Evolutionary conservation across 768 basidiomycete genomes (phyloP).

Genomic region (Psilocybe cubensis): DNA sequence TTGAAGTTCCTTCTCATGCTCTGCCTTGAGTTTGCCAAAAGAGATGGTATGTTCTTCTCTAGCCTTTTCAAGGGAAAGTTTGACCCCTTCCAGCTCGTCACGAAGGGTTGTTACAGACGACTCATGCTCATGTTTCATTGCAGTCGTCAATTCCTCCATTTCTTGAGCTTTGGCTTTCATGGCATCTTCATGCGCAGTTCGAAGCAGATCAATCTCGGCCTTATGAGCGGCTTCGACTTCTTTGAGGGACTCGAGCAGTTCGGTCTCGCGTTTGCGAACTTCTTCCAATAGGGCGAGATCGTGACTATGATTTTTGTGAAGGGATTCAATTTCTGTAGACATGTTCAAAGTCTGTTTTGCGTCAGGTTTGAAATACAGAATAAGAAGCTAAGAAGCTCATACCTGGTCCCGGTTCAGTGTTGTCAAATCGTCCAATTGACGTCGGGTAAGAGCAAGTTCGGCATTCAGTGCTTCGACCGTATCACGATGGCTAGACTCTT

Average conservation of each 20-base stretch:
- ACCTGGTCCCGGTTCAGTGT: constrained; percentile 88
- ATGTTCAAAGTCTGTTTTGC: constrained; percentile 77
- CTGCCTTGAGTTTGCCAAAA: constrained; percentile 57
- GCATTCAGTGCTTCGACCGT: constrained; percentile 70
- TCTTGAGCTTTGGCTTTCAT: constrained; percentile 39
- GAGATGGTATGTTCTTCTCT: constrained; percentile 62
- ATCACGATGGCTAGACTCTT: constrained; percentile 90
- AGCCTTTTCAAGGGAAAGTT: constrained; percentile 45
- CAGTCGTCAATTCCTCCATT: constrained; percentile 50
- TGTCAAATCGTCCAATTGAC: constrained; percentile 82
- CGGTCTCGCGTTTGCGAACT: constrained; percentile 58
- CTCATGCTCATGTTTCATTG: constrained; percentile 38
- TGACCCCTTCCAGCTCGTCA: constrained; percentile 47
- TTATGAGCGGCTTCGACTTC: constrained; percentile 54
- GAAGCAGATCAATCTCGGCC: constrained; percentile 49
- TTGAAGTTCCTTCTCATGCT: constrained; percentile 58
- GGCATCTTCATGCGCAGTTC: constrained; percentile 51
- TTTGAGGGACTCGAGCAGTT: constrained; percentile 54
- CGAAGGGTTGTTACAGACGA: constrained; percentile 38
- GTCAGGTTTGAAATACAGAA: constrained; percentile 2
- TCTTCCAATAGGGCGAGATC: constrained; percentile 56
- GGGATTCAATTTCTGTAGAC: constrained; percentile 81
- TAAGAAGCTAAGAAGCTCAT: constrained; percentile 16
- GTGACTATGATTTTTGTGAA: constrained; percentile 64
- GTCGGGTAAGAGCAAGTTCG: constrained; percentile 69